Conservation (phyloP, 2,329 filamentous ascomycete species). For the Trichoderma sp. region DNA sequence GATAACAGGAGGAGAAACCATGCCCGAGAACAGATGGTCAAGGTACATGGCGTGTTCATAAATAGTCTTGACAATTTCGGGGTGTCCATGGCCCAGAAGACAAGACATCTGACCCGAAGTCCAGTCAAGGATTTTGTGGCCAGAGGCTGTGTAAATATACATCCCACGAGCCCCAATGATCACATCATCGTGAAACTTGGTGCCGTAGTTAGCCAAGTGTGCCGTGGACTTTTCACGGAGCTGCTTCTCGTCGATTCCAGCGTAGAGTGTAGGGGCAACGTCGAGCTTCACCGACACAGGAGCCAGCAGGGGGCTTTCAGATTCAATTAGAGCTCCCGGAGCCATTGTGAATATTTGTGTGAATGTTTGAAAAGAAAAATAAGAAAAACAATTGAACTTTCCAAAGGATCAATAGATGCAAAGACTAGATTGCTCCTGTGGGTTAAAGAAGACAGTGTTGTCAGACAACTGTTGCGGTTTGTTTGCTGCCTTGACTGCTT, state of each 20-base stretch:
- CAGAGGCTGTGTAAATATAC: conserved; percentile 45
- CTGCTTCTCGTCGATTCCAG: conserved; percentile 23
- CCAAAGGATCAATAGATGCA: background rate
- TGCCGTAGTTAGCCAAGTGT: conserved; percentile 30
- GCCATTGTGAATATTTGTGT: conserved; percentile 25
- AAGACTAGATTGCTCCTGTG: background rate
- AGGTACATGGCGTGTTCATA: conserved; percentile 47
- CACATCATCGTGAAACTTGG: conserved; percentile 33
- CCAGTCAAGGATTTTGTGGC: conserved; percentile 53
- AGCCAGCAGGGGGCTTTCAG: conserved; percentile 12
- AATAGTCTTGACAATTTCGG: conserved; percentile 56
- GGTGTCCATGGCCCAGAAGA: conserved; percentile 56
- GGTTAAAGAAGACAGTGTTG: background rate
- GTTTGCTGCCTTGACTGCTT: background rate
- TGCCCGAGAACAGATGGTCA: conserved; percentile 59
- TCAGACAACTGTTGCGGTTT: background rate
- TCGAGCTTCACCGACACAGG: conserved; percentile 18
- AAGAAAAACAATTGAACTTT: background rate
- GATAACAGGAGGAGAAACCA: conserved; percentile 58
- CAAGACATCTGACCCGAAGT: conserved; percentile 62
- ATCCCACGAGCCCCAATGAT: conserved; percentile 45
- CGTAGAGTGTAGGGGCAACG: conserved; percentile 25
- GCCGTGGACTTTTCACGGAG: conserved; percentile 27
- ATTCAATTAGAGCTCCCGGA: conserved; percentile 23
- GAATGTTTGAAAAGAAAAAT: no score